phyloP scores from a whole-genome alignment of 2,329 filamentous ascomycete genomes.

The Polytolypa hystricis region DNA sequence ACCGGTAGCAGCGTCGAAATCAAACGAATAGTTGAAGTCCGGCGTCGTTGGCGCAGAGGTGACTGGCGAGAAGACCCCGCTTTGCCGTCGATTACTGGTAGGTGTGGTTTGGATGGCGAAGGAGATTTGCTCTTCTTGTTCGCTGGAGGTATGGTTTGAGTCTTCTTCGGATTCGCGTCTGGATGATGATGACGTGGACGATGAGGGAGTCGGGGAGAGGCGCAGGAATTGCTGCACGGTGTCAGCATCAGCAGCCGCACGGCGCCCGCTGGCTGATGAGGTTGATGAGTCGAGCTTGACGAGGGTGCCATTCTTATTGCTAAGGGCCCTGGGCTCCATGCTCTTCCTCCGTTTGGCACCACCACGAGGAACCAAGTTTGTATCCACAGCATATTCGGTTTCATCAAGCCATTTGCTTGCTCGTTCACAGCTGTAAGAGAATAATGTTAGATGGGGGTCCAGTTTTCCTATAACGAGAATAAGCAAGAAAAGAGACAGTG shows the following conservation, averaged over 20 bases:
- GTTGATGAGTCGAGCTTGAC: slow-evolving; percentile 27
- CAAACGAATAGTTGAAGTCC: slow-evolving; percentile 15
- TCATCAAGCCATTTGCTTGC: slow-evolving; percentile 70
- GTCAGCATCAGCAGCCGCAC: slow-evolving; percentile 19
- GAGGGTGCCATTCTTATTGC: slow-evolving; percentile 57
- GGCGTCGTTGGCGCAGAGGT: background rate
- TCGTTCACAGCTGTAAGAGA: slow-evolving; percentile 52
- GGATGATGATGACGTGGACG: slow-evolving; percentile 9
- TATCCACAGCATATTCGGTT: slow-evolving; percentile 56
- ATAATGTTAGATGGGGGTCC: slow-evolving; percentile 7
- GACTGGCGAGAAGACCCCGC: background rate
- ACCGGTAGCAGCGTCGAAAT: slow-evolving; percentile 27
- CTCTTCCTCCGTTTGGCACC: slow-evolving; percentile 64
- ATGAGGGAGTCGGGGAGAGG: slow-evolving; percentile 22
- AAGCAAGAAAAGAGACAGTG: background rate
- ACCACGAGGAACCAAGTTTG: slow-evolving; percentile 55
- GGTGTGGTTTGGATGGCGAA: slow-evolving; percentile 1
- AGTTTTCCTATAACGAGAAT: slow-evolving; percentile 9
- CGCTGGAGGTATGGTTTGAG: background rate
- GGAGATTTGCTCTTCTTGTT: slow-evolving; percentile 2
- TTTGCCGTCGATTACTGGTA: background rate
- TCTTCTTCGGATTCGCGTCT: slow-evolving; percentile 6
- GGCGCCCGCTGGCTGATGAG: slow-evolving; percentile 19
- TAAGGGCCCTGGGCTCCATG: slow-evolving; percentile 64
- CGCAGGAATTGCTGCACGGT: slow-evolving; percentile 25